These are phyloP conservation scores for Cryptosporidium andersoni DNA, from an alignment of 169 alveolate genomes.

Conservation along the genomic window DNA sequence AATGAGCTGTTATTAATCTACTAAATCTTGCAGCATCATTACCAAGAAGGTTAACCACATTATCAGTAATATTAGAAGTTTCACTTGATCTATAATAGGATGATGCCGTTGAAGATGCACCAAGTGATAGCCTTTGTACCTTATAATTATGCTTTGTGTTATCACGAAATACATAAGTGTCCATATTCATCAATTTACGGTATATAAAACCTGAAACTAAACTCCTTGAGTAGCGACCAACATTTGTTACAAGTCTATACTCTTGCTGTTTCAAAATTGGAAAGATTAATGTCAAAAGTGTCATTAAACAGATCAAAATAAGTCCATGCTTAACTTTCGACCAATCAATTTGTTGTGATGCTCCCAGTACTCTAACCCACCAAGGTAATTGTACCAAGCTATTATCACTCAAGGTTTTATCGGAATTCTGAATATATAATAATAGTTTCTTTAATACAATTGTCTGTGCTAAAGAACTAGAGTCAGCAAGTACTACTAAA, in stretches of 20 bases:
- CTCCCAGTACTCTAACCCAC: neutral
- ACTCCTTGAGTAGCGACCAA: slow-evolving; percentile 48
- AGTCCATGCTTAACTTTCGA: slow-evolving; percentile 8
- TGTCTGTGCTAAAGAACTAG: slow-evolving; percentile 55
- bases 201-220: slow-evolving; percentile 59
- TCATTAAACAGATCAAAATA: slow-evolving; percentile 26
- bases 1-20: slow-evolving; percentile 64
- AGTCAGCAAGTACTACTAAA: slow-evolving; percentile 42
- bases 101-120: neutral
- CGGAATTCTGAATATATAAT: slow-evolving; percentile 32
- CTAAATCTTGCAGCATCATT: slow-evolving; percentile 38
- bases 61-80: slow-evolving; percentile 12
- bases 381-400: neutral
- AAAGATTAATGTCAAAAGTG: slow-evolving; percentile 23
- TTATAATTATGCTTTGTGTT: neutral
- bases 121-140: neutral
- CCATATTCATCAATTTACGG: slow-evolving; percentile 41
- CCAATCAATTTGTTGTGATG: neutral
- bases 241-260: slow-evolving; percentile 34
- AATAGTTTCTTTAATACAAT: slow-evolving; percentile 37
- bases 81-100: neutral
- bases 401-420: neutral
- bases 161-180: slow-evolving; percentile 24
- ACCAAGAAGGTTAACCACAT: slow-evolving; percentile 51
- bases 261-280: slow-evolving; percentile 66